A percentile compares a stretch with the other conserved stretches of the same genome.
Evolutionary conservation across 371 early-diverging fungal species (phyloP).

Genomic region (Mucor mucedo): DNA sequence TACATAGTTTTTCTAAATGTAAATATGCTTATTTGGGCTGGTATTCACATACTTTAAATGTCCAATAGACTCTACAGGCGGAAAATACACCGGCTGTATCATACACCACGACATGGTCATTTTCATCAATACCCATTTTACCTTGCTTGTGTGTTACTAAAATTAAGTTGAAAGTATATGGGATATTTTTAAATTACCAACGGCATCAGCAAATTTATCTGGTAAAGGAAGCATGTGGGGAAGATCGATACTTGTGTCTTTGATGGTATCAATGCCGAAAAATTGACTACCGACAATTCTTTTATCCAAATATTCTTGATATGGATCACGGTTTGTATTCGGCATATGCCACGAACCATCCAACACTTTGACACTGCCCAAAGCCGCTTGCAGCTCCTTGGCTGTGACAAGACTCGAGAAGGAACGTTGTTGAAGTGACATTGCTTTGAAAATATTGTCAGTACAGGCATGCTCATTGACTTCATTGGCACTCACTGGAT

Average conservation of each 20-base stretch:
- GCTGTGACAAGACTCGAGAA: constrained; percentile 39
- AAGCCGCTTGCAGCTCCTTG: constrained; percentile 29
- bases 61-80: constrained; percentile 84
- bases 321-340: constrained; percentile 65
- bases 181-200: constrained; percentile 43
- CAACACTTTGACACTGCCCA: constrained; percentile 67
- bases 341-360: constrained; percentile 95
- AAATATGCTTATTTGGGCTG: background rate
- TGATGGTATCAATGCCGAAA: constrained; percentile 79
- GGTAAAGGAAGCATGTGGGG: constrained; percentile 86
- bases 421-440: constrained; percentile 8
- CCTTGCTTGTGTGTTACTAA: constrained; percentile 32
- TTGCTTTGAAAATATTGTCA: no score
- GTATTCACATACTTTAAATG: constrained; percentile 64
- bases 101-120: constrained; percentile 80
- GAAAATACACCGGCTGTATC: constrained; percentile 74
- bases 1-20: constrained; percentile 15
- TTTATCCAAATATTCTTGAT: constrained; percentile 67
- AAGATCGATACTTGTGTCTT: constrained; percentile 63
- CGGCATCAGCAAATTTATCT: constrained; percentile 60
- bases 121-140: constrained; percentile 68
- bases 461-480: background rate
- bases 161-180: background rate
- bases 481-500: constrained; percentile 2
- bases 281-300: constrained; percentile 66